Evolutionary conservation across 371 early-diverging fungal genomes (phyloP), one percentile per base, ranked within the genome.

Genomic region (Paraphysoderma sedebokerense): DNA sequence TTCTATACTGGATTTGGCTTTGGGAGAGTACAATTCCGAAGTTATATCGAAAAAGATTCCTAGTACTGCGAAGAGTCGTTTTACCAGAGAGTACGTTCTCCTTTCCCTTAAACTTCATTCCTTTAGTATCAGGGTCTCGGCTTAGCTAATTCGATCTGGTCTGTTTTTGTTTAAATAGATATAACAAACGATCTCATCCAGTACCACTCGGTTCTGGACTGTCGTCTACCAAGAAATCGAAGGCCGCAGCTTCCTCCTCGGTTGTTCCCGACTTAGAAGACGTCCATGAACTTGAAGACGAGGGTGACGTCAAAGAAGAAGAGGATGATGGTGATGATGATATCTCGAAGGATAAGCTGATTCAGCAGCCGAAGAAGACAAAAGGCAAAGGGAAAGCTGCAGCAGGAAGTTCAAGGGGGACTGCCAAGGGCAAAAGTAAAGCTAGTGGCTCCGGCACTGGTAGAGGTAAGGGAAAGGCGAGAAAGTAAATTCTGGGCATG

Each of bases 161-260:
- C n/a, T 24, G 13, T 19, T 37, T 49, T 51, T 45, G 28, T 52
- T 47, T 29, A 31, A 39, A 47, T 59, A 82, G 79, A 41, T 89
- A 89, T 67, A 90, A 89, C 56, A 63, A 71, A 33, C 38, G 46
- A 17, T 42, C 49, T 20, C 95, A 93, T 52, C 89, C 84, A 2
- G 65, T 77, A 13, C 72, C n/a, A n/a, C n/a, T 85, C 6, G 74
- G 77, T 56, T 60, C 64, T 23, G 66, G 67, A 30, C 38, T 68
- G 15, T 72, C 85, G 7, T 75, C 77, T 56, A 61, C 64, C 23
- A 66, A 67, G 30, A 38, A 68, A 22, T 57, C 64, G 17, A 57
- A 58, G 8, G 51, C 52, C 19, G 54, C 55, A 12, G 37, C 58
- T 3, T 62, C 66, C 1, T 27, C 47, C 9, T 22, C 34, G 12